Evolutionary conservation across 2,329 filamentous ascomycete genomes (phyloP).

Genomic region (Hymenoscyphus fructigenus): DNA sequence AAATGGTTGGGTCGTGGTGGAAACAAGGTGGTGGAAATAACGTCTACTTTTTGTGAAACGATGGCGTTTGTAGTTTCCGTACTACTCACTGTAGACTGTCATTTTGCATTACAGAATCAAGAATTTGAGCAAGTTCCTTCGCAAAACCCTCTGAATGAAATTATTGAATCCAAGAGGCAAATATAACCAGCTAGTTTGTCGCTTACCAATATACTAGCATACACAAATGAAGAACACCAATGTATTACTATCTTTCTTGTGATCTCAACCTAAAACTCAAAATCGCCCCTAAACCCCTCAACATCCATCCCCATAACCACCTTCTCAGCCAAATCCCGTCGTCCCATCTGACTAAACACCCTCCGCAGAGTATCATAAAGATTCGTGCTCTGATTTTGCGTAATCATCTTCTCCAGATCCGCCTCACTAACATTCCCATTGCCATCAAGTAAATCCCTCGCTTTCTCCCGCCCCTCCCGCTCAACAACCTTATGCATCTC

Average conservation of each 20-base stretch:
- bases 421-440: slow-evolving; percentile 61
- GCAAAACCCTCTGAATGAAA: too few relatives aligned
- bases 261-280: slow-evolving; percentile 66
- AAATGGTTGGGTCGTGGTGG: too few relatives aligned
- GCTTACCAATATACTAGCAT: too few relatives aligned
- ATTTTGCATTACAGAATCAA: too few relatives aligned
- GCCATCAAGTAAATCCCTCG: slow-evolving; percentile 73
- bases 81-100: too few relatives aligned
- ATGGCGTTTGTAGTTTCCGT: too few relatives aligned
- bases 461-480: slow-evolving; percentile 77
- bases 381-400: slow-evolving; percentile 95
- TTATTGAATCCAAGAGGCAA: too few relatives aligned
- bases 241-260: not conserved
- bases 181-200: too few relatives aligned
- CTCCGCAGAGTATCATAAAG: slow-evolving; percentile 90
- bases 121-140: too few relatives aligned
- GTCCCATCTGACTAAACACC: slow-evolving; percentile 95
- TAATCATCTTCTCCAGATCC: slow-evolving; percentile 81
- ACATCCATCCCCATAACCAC: slow-evolving; percentile 90
- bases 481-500: slow-evolving; percentile 96
- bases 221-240: not conserved
- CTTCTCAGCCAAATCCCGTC: slow-evolving; percentile 82
- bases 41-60: too few relatives aligned
- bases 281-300: slow-evolving; percentile 82
- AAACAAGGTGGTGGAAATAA: too few relatives aligned